Percentiles rank a stretch among this genome's conserved stretches.
These are phyloP conservation scores for Carex arenaria DNA, from an alignment of 202 grass and related monocot genomes.

Conservation along the genomic window DNA sequence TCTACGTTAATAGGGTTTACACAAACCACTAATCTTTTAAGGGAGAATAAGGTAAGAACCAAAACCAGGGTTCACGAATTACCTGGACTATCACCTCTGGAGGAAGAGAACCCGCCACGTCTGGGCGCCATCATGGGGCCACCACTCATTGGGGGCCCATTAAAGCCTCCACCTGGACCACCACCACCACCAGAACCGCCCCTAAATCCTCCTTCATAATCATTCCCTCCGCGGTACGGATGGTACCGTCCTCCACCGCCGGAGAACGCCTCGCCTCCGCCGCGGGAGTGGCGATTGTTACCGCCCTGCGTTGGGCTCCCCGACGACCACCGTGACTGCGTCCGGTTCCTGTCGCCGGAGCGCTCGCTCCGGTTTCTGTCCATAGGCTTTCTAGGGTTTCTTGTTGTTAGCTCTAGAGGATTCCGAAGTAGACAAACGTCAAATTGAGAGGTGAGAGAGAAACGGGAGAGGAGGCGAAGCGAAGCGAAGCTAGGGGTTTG, in stretches of 20 bases:
- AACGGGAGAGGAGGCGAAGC: neutral
- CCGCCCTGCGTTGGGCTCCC: conserved; percentile 31
- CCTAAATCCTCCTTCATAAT: conserved; percentile 38
- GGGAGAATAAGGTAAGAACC: neutral
- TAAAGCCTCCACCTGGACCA: conserved; percentile 36
- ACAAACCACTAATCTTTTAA: neutral
- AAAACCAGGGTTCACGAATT: conserved; percentile 38
- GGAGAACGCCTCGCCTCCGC: conserved; percentile 11
- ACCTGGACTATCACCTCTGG: conserved; percentile 29
- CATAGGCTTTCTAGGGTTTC: conserved; percentile 14
- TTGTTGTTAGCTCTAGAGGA: neutral
- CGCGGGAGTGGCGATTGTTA: conserved; percentile 41
- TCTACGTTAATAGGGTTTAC: conserved; percentile 11
- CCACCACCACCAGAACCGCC: conserved; percentile 22
- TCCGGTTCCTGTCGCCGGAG: conserved; percentile 46
- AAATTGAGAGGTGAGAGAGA: neutral
- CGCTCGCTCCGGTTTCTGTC: conserved; percentile 43
- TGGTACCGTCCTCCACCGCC: conserved; percentile 55
- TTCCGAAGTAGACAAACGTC: neutral
- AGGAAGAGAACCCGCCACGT: conserved; percentile 27
- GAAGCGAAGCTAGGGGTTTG: conserved; percentile 41
- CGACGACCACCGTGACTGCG: conserved; percentile 60
- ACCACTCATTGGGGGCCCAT: conserved; percentile 35
- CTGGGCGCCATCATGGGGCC: conserved; percentile 1
- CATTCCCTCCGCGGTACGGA: conserved; percentile 47